phyloP scores from a whole-genome alignment of 495 filamentous ascomycete genomes.

The Podospora tetraspora region DNA sequence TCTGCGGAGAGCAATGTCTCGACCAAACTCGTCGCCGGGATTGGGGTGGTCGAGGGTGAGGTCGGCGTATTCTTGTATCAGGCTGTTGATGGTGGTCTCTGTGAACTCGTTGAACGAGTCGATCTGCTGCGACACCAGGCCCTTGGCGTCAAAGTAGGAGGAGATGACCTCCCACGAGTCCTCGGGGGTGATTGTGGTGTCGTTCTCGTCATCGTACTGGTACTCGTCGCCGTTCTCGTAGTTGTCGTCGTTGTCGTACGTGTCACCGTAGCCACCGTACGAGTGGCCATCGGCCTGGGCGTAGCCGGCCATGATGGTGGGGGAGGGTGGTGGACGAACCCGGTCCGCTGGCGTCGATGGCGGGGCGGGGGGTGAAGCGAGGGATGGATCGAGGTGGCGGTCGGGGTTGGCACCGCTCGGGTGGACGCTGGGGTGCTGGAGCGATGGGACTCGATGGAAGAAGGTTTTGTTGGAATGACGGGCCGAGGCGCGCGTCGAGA shows the following conservation, averaged over 20 bases:
- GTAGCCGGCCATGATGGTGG: conserved; percentile 28
- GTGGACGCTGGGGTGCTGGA: background rate
- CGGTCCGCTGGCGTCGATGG: background rate
- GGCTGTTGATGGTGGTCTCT: conserved; percentile 81
- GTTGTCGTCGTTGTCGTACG: conserved; percentile 41
- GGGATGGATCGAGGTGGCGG: background rate
- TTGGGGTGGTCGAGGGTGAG: conserved; percentile 85
- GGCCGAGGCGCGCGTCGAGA: background rate
- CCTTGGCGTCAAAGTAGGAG: conserved; percentile 91
- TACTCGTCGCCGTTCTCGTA: conserved; percentile 55
- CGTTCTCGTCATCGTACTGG: conserved; percentile 67
- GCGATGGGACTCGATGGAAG: background rate
- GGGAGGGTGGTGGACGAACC: background rate
- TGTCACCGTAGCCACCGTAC: conserved; percentile 25
- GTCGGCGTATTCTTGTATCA: conserved; percentile 81
- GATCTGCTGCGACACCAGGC: conserved; percentile 93
- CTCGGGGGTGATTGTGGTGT: conserved; percentile 86
- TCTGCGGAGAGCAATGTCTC: conserved; percentile 73
- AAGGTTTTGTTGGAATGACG: background rate
- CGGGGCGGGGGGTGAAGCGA: background rate
- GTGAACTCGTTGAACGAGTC: conserved; percentile 99
- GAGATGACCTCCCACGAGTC: conserved; percentile 97
- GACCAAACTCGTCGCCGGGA: conserved; percentile 60
- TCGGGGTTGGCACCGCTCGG: background rate
- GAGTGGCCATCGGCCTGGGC: conserved; percentile 13